Conservation (phyloP, 2,329 filamentous ascomycete species). For the Trichoderma asperellum region DNA sequence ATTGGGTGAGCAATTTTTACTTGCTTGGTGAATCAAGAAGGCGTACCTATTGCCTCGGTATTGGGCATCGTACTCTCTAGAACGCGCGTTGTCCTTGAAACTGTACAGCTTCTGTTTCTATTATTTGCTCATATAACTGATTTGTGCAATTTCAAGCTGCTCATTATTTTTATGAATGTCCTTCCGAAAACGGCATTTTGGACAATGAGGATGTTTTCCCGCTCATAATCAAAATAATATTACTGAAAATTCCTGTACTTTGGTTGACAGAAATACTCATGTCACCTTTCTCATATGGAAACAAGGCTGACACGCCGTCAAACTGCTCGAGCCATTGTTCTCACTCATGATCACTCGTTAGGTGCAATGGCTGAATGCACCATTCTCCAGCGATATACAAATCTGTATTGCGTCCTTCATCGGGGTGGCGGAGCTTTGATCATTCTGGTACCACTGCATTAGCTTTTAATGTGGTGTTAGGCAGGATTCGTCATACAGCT, state of each 20-base stretch:
- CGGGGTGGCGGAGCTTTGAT: neutral
- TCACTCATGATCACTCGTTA: neutral
- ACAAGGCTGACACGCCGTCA: neutral
- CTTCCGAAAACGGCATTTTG: constrained; percentile 6
- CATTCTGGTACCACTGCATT: neutral
- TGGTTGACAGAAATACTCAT: no score
- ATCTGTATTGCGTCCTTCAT: neutral
- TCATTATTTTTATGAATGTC: neutral
- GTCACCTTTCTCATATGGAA: neutral
- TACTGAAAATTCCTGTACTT: neutral
- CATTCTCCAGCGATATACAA: neutral
- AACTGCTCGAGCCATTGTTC: neutral
- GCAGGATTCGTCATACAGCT: neutral
- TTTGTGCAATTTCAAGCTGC: constrained; percentile 17
- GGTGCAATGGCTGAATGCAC: neutral
- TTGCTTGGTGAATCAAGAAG: neutral
- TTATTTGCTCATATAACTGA: constrained; percentile 28
- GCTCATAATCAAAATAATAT: constrained; percentile 1
- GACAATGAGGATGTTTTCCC: neutral
- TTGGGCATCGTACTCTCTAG: neutral
- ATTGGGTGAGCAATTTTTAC: neutral
- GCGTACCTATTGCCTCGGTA: neutral
- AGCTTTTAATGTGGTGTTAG: neutral
- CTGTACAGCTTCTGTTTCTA: constrained; percentile 29
- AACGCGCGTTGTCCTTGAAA: neutral